phyloP scores from a whole-genome alignment of 768 basidiomycete genomes.

The Pisolithus sp. region DNA sequence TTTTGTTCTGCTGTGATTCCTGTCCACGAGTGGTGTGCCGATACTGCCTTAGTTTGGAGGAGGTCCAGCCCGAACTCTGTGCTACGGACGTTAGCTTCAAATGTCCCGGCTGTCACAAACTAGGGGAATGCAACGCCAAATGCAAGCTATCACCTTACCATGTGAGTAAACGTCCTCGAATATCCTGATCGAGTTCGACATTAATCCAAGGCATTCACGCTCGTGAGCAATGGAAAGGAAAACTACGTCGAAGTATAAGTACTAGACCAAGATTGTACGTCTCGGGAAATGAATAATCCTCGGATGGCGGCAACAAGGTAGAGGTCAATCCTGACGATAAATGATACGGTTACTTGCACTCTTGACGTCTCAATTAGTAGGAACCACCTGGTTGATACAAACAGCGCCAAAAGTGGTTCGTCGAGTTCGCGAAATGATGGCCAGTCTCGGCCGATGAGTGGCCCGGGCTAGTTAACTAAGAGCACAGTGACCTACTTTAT shows the following conservation, averaged over 20 bases:
- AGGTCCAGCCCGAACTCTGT: too few relatives aligned
- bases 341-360: not conserved
- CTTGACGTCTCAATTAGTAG: not conserved
- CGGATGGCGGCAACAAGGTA: conserved; percentile 42
- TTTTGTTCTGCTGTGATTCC: too few relatives aligned
- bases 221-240: not conserved
- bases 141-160: too few relatives aligned
- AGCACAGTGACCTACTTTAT: conserved; percentile 57
- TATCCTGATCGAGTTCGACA: too few relatives aligned
- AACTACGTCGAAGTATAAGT: conserved; percentile 15
- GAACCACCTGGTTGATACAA: conserved; percentile 55
- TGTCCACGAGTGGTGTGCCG: too few relatives aligned
- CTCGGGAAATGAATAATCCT: conserved; percentile 57
- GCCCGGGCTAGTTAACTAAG: conserved; percentile 46
- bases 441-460: conserved; percentile 60
- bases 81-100: too few relatives aligned
- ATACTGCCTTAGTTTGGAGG: too few relatives aligned
- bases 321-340: conserved; percentile 48
- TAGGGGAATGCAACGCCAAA: too few relatives aligned
- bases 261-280: conserved; percentile 62
- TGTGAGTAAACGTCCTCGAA: too few relatives aligned
- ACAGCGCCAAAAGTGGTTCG: conserved; percentile 80
- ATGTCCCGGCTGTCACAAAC: too few relatives aligned
- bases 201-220: too few relatives aligned
- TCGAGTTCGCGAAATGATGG: conserved; percentile 77